These are phyloP conservation scores for Picochlorum sp. DNA, from an alignment of 139 green algal genomes.

Conservation along the genomic window DNA sequence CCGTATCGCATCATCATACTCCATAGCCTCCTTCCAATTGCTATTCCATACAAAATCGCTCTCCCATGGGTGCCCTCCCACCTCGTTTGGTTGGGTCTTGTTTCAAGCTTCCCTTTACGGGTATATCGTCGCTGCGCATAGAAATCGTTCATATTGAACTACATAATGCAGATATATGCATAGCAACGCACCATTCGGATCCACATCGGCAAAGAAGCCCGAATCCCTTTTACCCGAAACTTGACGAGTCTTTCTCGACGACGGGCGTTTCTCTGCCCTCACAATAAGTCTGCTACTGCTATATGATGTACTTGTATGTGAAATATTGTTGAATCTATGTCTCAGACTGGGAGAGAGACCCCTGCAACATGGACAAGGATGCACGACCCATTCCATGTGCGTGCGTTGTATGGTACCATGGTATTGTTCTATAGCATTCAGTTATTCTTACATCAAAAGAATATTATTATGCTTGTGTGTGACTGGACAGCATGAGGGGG, in stretches of 20 bases:
- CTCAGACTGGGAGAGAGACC: no score
- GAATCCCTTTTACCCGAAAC: neutral
- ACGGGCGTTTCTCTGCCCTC: neutral
- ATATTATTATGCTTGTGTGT: no score
- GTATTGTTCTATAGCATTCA: no score
- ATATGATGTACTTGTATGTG: no score
- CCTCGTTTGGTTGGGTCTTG: slow-evolving; percentile 52
- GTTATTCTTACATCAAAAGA: no score
- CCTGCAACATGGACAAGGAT: no score
- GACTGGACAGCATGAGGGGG: no score
- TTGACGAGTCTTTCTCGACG: neutral
- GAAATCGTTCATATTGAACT: slow-evolving; percentile 2
- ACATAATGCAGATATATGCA: neutral
- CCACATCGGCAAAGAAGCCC: slow-evolving; percentile 40
- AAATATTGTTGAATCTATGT: no score
- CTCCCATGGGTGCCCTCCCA: slow-evolving; percentile 60
- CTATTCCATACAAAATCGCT: slow-evolving; percentile 84
- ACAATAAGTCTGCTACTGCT: neutral
- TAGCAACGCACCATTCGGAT: slow-evolving; percentile 14
- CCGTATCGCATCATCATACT: slow-evolving; percentile 28
- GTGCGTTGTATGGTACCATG: no score
- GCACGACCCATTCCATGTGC: no score
- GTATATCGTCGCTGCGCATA: slow-evolving; percentile 20
- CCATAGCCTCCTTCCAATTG: slow-evolving; percentile 56
- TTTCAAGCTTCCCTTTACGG: slow-evolving; percentile 20